Evolutionary conservation across 2,329 filamentous ascomycete genomes (phyloP).

Genomic region (Beauveria varroae): DNA sequence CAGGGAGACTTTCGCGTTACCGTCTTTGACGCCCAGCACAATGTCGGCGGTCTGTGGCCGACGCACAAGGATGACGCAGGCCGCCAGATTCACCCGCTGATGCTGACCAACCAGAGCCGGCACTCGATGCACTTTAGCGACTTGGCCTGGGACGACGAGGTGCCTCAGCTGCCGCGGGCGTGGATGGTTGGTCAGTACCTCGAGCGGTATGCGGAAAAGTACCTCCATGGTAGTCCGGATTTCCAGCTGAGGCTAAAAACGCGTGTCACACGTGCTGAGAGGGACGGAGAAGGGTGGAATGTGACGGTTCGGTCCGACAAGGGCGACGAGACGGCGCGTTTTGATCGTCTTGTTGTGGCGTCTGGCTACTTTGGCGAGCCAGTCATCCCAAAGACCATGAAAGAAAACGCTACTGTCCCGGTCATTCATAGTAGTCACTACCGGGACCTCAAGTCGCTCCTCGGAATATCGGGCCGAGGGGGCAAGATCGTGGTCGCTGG

Average conservation of each 20-base stretch:
- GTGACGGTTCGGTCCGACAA: slow-evolving; percentile 30
- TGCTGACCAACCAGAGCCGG: slow-evolving; percentile 66
- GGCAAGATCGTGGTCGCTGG: slow-evolving; percentile 68
- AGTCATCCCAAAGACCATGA: slow-evolving; percentile 39
- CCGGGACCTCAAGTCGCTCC: slow-evolving; percentile 42
- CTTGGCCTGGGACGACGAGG: slow-evolving; percentile 56
- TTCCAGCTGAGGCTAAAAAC: slow-evolving; percentile 43
- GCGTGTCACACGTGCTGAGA: slow-evolving; percentile 34
- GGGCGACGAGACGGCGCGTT: slow-evolving; percentile 39
- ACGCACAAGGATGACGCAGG: slow-evolving; percentile 37
- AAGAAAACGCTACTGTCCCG: slow-evolving; percentile 32
- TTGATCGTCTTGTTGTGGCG: slow-evolving; percentile 65
- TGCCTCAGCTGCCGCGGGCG: slow-evolving; percentile 63
- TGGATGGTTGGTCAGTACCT: slow-evolving; percentile 73
- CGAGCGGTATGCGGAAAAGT: slow-evolving; percentile 52
- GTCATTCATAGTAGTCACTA: slow-evolving; percentile 64
- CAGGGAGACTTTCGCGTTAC: slow-evolving; percentile 55
- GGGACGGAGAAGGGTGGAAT: slow-evolving; percentile 30
- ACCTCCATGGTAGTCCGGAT: slow-evolving; percentile 35
- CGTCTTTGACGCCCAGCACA: slow-evolving; percentile 58
- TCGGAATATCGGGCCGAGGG: slow-evolving; percentile 31
- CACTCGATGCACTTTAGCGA: slow-evolving; percentile 71
- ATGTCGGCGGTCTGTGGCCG: slow-evolving; percentile 76
- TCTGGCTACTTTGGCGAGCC: slow-evolving; percentile 69
- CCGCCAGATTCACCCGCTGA: slow-evolving; percentile 56